Evolutionary conservation across 768 basidiomycete species (phyloP), one percentile per base, ranked within the genome.

Genomic region (Rhodosporidiobolus odoratus): DNA sequence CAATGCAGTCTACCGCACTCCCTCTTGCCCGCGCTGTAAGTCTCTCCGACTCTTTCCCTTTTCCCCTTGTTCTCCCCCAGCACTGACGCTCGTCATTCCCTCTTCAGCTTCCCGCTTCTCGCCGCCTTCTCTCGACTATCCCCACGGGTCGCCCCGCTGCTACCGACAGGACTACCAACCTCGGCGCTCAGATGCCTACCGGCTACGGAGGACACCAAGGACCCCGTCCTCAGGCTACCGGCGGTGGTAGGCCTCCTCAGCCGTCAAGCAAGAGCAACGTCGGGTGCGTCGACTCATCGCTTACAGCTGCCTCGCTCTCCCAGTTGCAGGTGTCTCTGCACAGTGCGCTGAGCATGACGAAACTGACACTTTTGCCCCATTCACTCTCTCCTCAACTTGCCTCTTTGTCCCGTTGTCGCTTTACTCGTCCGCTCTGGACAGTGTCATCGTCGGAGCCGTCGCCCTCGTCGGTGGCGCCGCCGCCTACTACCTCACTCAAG

Each of bases 121-220:
- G 63, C 43, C 63, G 63, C 53, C 32, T 64, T 54, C 25, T 64
- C 25, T n/a, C 64, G 23, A 57, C 52, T n/a, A n/a, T 47, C 16
- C 64, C 64, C 3, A 57, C 64, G 6, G 64, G 64, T 10, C 64
- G 64, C 25, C 64, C 63, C 23, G 45, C 30, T 17, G 32, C 54
- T 15, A 37, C 45, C 54, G 63, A 57, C 43, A 17, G 7, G 25
- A 45, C 43, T 12, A 35, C 54, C n/a, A 56, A 64, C 63, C 41
- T 57, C 43, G 64, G 41, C 32, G 13, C 54, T 0, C 64, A 65
- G 54, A 17, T 13, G 1, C 17, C 56, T 1, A 43, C 34, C 0
- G 64, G 64, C 54, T 65, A 65, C n/a, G 64, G 64, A 32, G 56
- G 64, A 8, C 8, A 21, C 2, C 2, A 19, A 10, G 64, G 54